Percentiles rank a stretch among this genome's conserved stretches.
These are phyloP conservation scores for Fusarium sacchari DNA, from an alignment of 2,329 filamentous ascomycete genomes.

Conservation along the genomic window DNA sequence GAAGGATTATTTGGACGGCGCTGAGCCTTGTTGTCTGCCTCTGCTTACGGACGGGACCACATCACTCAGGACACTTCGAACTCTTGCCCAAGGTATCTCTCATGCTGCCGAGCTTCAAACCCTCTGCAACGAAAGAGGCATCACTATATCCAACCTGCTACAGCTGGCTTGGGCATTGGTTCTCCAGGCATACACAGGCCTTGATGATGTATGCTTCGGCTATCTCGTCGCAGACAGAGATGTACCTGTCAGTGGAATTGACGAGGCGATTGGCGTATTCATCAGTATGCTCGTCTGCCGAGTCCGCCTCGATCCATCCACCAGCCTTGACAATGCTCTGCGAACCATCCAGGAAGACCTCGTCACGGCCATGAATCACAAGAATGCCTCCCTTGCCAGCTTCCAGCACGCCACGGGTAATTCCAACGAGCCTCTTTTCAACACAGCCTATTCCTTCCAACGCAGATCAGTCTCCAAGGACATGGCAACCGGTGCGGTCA, in stretches of 20 bases:
- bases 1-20: slow-evolving; percentile 3
- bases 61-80: neutral
- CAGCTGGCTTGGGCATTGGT: slow-evolving; percentile 30
- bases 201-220: slow-evolving; percentile 26
- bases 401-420: neutral
- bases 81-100: slow-evolving; percentile 10
- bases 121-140: slow-evolving; percentile 5
- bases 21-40: slow-evolving; percentile 1
- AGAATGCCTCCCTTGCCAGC: slow-evolving; percentile 13
- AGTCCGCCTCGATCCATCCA: neutral
- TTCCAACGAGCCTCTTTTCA: slow-evolving; percentile 26
- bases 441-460: slow-evolving; percentile 39
- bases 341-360: slow-evolving; percentile 2
- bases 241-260: neutral
- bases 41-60: neutral
- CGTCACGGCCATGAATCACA: slow-evolving; percentile 8
- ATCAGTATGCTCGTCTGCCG: slow-evolving; percentile 32
- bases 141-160: slow-evolving; percentile 23
- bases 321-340: neutral
- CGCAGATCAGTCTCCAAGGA: slow-evolving; percentile 22
- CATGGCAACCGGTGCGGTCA: slow-evolving; percentile 15
- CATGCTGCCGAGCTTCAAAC: neutral
- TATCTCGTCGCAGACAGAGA: slow-evolving; percentile 20
- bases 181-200: slow-evolving; percentile 24
- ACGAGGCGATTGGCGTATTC: slow-evolving; percentile 25